Percentiles rank a stretch among this genome's conserved stretches.
phyloP scores from a whole-genome alignment of 225 moss, liverwort and hornwort genomes.

The Pleurozium schreberi region DNA sequence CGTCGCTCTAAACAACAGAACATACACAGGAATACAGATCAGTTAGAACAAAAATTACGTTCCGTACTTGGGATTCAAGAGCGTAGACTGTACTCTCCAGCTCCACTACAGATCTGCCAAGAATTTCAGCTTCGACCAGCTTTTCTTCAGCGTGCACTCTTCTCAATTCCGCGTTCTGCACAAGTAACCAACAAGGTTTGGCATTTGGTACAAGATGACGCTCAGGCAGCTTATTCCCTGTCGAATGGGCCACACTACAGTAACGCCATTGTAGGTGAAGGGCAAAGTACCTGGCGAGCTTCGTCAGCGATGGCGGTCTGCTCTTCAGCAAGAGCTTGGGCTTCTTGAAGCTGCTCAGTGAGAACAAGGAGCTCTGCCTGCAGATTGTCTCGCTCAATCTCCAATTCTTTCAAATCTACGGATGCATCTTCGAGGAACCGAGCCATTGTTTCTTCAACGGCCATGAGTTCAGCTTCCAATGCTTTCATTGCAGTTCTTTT shows the following conservation, averaged over 20 bases:
- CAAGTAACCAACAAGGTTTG: background rate
- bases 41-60: background rate
- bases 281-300: constrained; percentile 54
- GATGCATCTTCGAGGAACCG: constrained; percentile 43
- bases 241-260: background rate
- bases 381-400: constrained; percentile 58
- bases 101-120: constrained; percentile 73
- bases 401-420: constrained; percentile 40
- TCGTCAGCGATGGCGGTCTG: constrained; percentile 41
- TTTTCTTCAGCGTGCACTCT: constrained; percentile 58
- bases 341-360: constrained; percentile 57
- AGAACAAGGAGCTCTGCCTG: constrained; percentile 59
- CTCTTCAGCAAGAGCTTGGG: constrained; percentile 59
- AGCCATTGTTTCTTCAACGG: constrained; percentile 41
- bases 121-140: constrained; percentile 56
- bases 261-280: background rate
- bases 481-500: constrained; percentile 31
- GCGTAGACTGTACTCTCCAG: constrained; percentile 91
- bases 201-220: background rate
- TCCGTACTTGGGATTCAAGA: constrained; percentile 75
- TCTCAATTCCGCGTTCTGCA: constrained; percentile 63
- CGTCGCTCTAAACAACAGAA: background rate
- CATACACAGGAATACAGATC: background rate
- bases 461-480: constrained; percentile 44
- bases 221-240: background rate